Conservation (phyloP, 768 basidiomycete genomes). For the Cystoderma amianthinum region DNA sequence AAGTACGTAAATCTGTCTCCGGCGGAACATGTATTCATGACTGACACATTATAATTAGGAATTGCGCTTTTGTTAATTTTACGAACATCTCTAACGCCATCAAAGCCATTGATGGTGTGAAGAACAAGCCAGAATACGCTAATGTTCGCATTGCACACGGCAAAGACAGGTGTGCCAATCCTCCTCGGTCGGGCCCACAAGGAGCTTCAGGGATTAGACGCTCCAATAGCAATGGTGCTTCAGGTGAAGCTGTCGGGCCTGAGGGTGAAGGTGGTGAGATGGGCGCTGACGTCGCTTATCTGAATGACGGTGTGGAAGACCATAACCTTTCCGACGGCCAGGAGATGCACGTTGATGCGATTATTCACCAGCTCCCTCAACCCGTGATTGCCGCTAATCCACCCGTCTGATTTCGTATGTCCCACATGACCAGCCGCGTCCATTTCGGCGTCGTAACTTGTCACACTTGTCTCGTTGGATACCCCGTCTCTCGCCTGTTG, state of each 20-base stretch:
- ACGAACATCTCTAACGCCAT: constrained; percentile 93
- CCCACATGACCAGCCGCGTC: constrained; percentile 4
- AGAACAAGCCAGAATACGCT: constrained; percentile 85
- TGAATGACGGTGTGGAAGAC: constrained; percentile 18
- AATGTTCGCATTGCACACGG: constrained; percentile 90
- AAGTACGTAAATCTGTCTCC: constrained; percentile 48
- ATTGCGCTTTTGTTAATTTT: constrained; percentile 94
- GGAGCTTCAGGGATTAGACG: constrained; percentile 52
- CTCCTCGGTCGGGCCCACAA: constrained; percentile 78
- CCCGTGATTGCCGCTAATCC: constrained; percentile 21
- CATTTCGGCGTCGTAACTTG: background rate
- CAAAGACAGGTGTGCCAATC: constrained; percentile 93
- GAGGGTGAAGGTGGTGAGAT: constrained; percentile 20
- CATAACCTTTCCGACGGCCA: constrained; percentile 15
- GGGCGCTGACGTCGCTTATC: constrained; percentile 21
- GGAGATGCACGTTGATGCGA: constrained; percentile 42
- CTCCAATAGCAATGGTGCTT: constrained; percentile 23
- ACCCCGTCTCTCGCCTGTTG: constrained; percentile 23
- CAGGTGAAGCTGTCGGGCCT: constrained; percentile 6
- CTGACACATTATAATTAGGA: constrained; percentile 51
- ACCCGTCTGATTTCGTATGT: constrained; percentile 2
- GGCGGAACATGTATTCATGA: constrained; percentile 2
- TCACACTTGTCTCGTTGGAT: constrained; percentile 20
- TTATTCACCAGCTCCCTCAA: constrained; percentile 22
- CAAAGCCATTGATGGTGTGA: constrained; percentile 97